These are phyloP conservation scores for Fraxinus quadrangulata DNA, from an alignment of 257 asterid species.

Conservation along the genomic window DNA sequence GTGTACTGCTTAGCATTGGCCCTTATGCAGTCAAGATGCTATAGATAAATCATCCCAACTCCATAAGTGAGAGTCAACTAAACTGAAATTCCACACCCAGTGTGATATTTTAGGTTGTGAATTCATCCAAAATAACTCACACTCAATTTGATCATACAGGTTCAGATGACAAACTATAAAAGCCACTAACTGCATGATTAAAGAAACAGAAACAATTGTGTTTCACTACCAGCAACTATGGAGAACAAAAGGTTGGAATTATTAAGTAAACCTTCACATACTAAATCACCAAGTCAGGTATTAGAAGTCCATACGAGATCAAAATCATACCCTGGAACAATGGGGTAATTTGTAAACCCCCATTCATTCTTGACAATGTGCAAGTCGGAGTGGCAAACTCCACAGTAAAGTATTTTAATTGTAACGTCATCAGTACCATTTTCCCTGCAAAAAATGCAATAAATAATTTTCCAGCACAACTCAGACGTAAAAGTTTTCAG, in stretches of 20 bases:
- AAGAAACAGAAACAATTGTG: not conserved
- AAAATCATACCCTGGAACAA: constrained; percentile 47
- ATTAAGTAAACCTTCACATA: not conserved
- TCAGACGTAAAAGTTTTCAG: not conserved
- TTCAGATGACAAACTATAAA: not conserved
- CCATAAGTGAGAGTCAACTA: not conserved
- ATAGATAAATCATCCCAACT: not conserved
- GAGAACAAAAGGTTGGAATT: not conserved
- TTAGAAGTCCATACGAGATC: not conserved
- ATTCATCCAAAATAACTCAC: not conserved
- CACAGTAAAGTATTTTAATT: constrained; percentile 44
- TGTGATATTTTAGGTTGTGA: not conserved
- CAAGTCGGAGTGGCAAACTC: constrained; percentile 48
- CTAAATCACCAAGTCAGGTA: not conserved
- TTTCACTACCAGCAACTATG: not conserved
- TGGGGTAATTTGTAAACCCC: constrained; percentile 45
- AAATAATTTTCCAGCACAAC: not conserved
- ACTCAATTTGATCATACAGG: not conserved
- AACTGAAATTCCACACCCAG: too few species aligned
- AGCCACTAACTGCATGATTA: not conserved
- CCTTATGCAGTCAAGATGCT: not conserved
- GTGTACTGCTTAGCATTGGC: too few species aligned
- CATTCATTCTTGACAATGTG: constrained; percentile 44
- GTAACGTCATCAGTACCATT: constrained; percentile 39
- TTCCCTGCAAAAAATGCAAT: not conserved